Conservation (phyloP, 2,329 filamentous ascomycete genomes). For the Aureobasidium sp. region DNA sequence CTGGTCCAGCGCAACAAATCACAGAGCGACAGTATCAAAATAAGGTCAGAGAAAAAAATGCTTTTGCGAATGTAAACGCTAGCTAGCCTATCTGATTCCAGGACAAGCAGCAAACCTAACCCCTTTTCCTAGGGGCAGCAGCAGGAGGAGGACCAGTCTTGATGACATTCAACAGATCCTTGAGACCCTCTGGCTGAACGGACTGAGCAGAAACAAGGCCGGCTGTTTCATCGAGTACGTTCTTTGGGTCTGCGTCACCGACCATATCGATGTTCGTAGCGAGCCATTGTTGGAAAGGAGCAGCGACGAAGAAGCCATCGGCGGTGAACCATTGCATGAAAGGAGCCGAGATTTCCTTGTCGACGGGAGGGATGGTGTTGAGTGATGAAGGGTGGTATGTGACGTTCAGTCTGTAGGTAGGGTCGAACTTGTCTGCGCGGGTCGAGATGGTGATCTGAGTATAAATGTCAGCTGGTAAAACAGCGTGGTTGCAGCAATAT, state of each 20-base stretch:
- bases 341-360: conserved; percentile 49
- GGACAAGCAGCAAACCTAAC: neutral
- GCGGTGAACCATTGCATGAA: conserved; percentile 66
- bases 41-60: neutral
- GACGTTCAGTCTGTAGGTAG: conserved; percentile 69
- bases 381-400: conserved; percentile 19
- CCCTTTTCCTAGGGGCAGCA: conserved; percentile 2
- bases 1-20: too few species aligned
- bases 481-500: neutral
- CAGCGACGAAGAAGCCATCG: conserved; percentile 66
- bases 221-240: conserved; percentile 32
- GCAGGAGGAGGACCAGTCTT: conserved; percentile 2
- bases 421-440: conserved; percentile 67
- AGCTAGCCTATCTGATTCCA: neutral
- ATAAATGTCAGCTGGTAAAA: neutral
- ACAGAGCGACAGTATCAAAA: too few species aligned
- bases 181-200: neutral
- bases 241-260: conserved; percentile 55
- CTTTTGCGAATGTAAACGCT: neutral
- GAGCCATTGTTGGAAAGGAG: conserved; percentile 71
- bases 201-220: neutral
- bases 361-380: conserved; percentile 22
- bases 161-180: neutral
- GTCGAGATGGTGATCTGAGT: conserved; percentile 65
- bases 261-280: conserved; percentile 59